A percentile compares a stretch with the other conserved stretches of the same genome.
Conservation (phyloP, 306 rosid genomes). For the Quillaja saponaria region DNA sequence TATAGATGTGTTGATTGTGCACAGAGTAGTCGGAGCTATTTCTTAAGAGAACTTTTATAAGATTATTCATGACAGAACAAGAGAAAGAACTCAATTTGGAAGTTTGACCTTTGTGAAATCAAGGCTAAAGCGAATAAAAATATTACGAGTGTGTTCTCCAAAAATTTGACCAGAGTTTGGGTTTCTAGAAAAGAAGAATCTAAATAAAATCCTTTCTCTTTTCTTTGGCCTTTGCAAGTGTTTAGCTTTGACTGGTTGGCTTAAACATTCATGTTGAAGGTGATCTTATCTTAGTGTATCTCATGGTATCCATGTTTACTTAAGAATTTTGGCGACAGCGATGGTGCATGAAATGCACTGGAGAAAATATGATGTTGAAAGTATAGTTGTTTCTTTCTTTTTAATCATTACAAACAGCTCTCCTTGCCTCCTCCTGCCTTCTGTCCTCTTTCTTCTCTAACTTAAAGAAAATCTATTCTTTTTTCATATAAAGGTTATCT, state of each 20-base stretch:
- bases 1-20: constrained; percentile 21
- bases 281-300: neutral
- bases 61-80: neutral
- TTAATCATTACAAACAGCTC: neutral
- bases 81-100: neutral
- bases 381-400: neutral
- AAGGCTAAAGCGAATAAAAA: constrained; percentile 7
- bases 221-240: neutral
- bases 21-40: constrained; percentile 8
- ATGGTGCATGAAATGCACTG: too few relatives aligned
- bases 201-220: constrained; percentile 6
- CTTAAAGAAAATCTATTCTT: neutral
- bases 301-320: neutral
- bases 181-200: neutral
- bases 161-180: too few relatives aligned
- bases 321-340: too few relatives aligned
- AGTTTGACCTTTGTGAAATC: constrained; percentile 5
- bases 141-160: too few relatives aligned
- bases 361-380: too few relatives aligned
- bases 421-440: neutral
- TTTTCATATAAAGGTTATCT: neutral
- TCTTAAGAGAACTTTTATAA: neutral
- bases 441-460: neutral
- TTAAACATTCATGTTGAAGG: neutral
- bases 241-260: neutral